Conservation (phyloP, 202 grass and related monocot genomes). For the Panicum virgatum region DNA sequence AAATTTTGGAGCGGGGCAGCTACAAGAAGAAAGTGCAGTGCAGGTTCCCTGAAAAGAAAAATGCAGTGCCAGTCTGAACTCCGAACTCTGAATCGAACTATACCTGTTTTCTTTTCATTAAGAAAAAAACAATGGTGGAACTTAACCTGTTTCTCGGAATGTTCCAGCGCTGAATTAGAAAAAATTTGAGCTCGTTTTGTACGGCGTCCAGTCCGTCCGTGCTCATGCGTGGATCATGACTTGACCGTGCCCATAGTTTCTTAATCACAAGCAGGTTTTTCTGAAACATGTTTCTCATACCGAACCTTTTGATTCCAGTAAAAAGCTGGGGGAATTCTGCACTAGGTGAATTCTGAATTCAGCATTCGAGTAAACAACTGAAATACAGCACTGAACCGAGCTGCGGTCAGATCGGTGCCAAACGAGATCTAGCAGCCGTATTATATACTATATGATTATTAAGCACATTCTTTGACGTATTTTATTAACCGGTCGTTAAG, state of each 20-base stretch:
- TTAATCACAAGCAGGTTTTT: background rate
- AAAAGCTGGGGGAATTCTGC: background rate
- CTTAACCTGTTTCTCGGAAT: background rate
- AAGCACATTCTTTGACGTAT: background rate
- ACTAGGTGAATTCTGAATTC: background rate
- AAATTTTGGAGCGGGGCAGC: too few relatives aligned
- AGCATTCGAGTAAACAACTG: background rate
- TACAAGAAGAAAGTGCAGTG: too few relatives aligned
- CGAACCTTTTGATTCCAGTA: background rate
- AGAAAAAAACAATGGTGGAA: too few relatives aligned
- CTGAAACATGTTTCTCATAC: background rate
- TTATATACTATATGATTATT: background rate
- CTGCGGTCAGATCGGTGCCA: background rate
- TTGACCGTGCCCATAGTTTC: background rate
- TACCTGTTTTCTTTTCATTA: background rate
- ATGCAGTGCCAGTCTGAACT: background rate
- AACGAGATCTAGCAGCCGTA: background rate
- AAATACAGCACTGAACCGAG: background rate
- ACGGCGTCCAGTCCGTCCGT: background rate
- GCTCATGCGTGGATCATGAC: background rate
- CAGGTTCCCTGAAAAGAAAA: too few relatives aligned
- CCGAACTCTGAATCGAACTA: background rate
- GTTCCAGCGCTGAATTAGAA: background rate
- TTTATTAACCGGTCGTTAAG: background rate
- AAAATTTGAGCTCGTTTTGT: background rate